phyloP scores from a whole-genome alignment of 2,329 filamentous ascomycete genomes.

The Geoglossum cookeanum region DNA sequence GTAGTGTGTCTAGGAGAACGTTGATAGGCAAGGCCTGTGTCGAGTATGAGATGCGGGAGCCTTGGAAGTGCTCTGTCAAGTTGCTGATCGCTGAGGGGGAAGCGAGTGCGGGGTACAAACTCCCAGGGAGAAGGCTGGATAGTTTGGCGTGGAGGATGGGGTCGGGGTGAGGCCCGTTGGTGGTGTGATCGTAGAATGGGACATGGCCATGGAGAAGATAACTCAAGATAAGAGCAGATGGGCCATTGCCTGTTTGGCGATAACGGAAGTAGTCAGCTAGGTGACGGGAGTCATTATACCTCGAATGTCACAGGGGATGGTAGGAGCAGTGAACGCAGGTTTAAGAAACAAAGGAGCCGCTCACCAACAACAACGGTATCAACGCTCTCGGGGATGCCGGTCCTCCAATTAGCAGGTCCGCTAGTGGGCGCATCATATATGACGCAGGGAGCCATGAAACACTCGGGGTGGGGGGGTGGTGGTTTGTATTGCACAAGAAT shows the following conservation, averaged over 20 bases:
- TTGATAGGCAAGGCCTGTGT: slow-evolving; percentile 41
- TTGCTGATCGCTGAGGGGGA: slow-evolving; percentile 22
- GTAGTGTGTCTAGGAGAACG: slow-evolving; percentile 37
- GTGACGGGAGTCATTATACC: not conserved
- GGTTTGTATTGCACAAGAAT: no score
- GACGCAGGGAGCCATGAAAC: not conserved
- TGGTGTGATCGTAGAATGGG: slow-evolving; percentile 30
- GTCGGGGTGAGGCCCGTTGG: slow-evolving; percentile 32
- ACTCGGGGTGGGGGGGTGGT: no score
- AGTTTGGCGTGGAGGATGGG: slow-evolving; percentile 35
- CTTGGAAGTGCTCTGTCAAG: slow-evolving; percentile 27
- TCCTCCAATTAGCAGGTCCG: not conserved
- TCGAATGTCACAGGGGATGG: not conserved
- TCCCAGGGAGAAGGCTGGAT: slow-evolving; percentile 23
- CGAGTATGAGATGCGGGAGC: slow-evolving; percentile 38
- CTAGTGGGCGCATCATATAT: not conserved
- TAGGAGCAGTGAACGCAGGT: not conserved
- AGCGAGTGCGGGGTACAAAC: slow-evolving; percentile 28
- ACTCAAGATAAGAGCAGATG: slow-evolving; percentile 40
- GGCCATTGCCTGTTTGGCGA: slow-evolving; percentile 33
- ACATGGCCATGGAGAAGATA: slow-evolving; percentile 43
- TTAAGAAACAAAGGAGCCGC: not conserved
- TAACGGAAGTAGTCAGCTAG: not conserved
- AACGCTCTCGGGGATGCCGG: slow-evolving; percentile 17
- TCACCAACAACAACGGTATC: slow-evolving; percentile 20